phyloP scores from a whole-genome alignment of 2,329 filamentous ascomycete genomes.

The Tympanopsis confertula region DNA sequence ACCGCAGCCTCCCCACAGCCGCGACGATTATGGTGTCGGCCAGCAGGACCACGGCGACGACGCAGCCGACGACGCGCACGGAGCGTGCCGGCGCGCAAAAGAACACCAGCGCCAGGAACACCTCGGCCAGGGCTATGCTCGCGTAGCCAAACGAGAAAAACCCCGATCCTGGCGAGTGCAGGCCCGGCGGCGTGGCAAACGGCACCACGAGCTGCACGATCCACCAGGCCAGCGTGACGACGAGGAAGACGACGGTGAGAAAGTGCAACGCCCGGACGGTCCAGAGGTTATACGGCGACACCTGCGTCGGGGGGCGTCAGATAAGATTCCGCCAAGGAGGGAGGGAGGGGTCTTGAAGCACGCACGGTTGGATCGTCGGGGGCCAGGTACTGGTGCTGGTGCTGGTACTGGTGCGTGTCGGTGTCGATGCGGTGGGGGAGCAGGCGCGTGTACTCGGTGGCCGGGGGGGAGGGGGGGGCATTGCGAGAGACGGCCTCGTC shows the following conservation, averaged over 20 bases:
- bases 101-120: constrained; percentile 72
- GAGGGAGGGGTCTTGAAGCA: constrained; percentile 3
- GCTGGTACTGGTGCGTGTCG: constrained; percentile 14
- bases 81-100: constrained; percentile 74
- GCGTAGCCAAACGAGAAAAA: constrained; percentile 84
- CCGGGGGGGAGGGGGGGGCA: too few relatives aligned
- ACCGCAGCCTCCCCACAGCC: constrained; percentile 59
- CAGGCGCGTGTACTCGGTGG: constrained; percentile 50
- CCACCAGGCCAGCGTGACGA: constrained; percentile 84
- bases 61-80: constrained; percentile 60
- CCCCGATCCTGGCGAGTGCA: constrained; percentile 79
- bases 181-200: constrained; percentile 80
- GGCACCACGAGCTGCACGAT: constrained; percentile 73
- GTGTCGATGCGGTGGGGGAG: constrained; percentile 56
- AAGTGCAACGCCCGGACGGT: constrained; percentile 71
- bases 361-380: constrained; percentile 72
- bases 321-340: neutral
- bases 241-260: constrained; percentile 64
- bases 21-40: constrained; percentile 72
- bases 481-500: too few relatives aligned
- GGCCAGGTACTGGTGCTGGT: constrained; percentile 44
- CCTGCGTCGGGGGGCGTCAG: constrained; percentile 14
- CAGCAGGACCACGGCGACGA: constrained; percentile 56
- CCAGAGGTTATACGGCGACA: constrained; percentile 90
- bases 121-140: constrained; percentile 63